Conservation (phyloP, 192 early-diverging fungal species). For the Gryganskiella cystojenkinii region DNA sequence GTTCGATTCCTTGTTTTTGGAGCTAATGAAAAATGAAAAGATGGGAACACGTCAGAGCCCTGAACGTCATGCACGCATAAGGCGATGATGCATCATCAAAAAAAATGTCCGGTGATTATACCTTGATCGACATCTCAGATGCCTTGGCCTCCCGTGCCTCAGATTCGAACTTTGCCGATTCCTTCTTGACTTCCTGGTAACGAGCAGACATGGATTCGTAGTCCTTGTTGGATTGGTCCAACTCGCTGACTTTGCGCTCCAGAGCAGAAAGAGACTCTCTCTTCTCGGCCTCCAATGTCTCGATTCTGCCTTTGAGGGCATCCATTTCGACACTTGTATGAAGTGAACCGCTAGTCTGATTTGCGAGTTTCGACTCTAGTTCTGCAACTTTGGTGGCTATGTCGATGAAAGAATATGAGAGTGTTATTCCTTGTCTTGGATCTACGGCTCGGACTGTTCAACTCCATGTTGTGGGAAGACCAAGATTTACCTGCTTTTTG, state of each 20-base stretch:
- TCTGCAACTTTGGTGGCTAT: slow-evolving; percentile 27
- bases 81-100: neutral
- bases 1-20: slow-evolving; percentile 56
- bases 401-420: neutral
- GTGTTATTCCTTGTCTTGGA: too few relatives aligned
- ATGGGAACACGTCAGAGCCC: neutral
- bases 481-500: slow-evolving; percentile 27
- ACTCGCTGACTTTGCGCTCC: slow-evolving; percentile 38
- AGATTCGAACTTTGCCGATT: slow-evolving; percentile 29
- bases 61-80: neutral
- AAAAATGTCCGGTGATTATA: neutral
- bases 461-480: neutral
- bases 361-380: slow-evolving; percentile 17
- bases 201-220: slow-evolving; percentile 25
- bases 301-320: slow-evolving; percentile 16
- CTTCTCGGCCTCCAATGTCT: slow-evolving; percentile 36
- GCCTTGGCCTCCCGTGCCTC: slow-evolving; percentile 45
- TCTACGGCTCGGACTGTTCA: too few relatives aligned
- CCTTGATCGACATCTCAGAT: slow-evolving; percentile 41
- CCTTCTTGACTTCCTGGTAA: slow-evolving; percentile 42
- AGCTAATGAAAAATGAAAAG: slow-evolving; percentile 16
- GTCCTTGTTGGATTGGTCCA: slow-evolving; percentile 39
- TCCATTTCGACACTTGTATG: slow-evolving; percentile 30
- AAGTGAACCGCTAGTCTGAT: slow-evolving; percentile 37
- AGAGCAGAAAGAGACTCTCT: slow-evolving; percentile 30